A percentile compares a stretch with the other conserved stretches of the same genome.
Conservation (phyloP, 257 asterid genomes). For the Dorcoceras hygrometricum region DNA sequence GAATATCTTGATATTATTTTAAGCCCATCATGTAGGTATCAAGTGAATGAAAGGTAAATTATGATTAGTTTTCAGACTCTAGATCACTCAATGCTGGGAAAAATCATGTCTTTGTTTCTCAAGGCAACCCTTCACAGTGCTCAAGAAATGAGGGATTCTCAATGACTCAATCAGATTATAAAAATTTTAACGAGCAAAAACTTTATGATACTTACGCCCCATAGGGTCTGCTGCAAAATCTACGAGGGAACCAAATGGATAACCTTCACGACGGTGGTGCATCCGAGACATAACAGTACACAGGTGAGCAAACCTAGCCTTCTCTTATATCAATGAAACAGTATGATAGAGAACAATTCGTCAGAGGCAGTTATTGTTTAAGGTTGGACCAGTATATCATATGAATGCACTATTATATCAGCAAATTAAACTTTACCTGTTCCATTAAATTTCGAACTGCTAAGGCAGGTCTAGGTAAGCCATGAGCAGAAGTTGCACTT, state of each 20-base stretch:
- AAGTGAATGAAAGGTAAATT: background rate
- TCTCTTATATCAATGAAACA: constrained; percentile 27
- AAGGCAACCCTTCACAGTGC: background rate
- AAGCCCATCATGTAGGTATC: background rate
- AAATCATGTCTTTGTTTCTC: background rate
- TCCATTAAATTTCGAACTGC: constrained; percentile 99
- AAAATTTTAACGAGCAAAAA: constrained; percentile 14
- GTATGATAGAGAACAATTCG: constrained; percentile 16
- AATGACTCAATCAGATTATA: background rate
- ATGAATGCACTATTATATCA: background rate
- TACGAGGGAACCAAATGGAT: constrained; percentile 96
- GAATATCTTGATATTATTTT: background rate
- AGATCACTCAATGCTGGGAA: background rate
- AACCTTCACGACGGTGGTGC: constrained; percentile 97
- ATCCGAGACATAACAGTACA: constrained; percentile 94
- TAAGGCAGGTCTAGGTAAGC: constrained; percentile 88
- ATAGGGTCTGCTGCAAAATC: constrained; percentile 90
- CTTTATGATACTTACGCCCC: constrained; percentile 53
- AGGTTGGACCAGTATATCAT: constrained; percentile 4
- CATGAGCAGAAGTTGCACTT: constrained; percentile 97
- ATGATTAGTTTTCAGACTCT: constrained; percentile 8
- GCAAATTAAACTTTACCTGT: constrained; percentile 49
- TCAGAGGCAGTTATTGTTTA: constrained; percentile 20
- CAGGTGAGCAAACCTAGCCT: constrained; percentile 98
- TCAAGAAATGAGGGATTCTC: constrained; percentile 8